Evolutionary conservation across 179 eudicot genomes (phyloP), one percentile per base, ranked within the genome.

Genomic region (Kewa caespitosa): DNA sequence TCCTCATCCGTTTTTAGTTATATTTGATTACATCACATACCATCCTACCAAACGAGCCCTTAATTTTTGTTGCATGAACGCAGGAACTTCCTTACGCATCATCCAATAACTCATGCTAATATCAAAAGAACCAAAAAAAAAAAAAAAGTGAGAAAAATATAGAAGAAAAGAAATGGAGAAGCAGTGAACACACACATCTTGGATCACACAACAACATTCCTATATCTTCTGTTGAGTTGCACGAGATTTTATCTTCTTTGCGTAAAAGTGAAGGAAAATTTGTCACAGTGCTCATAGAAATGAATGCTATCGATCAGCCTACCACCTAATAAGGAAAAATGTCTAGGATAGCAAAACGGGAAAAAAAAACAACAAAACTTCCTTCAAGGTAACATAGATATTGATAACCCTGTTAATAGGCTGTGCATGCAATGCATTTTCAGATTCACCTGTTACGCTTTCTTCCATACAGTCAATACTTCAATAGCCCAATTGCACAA

Each of bases 171-270:
- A 25, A 23, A 55, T 9, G 30, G 34, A 28, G 38, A 28, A 38
- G 64, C 54, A 67, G 39, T 68, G 78, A 33, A 63, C 57, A 46
- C 34, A 63, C 57, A 46, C 34, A 75, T 81, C 65, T 82, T 82
- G 84, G 84, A 82, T 82, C 79, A 34, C 81, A 55, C 84, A 70
- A 38, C 67, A 78, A 70, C 79, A 82, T 78, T 74, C 73, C 38
- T 17, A 7, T 41, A 37, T 12, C 20, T 59, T 55, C n/a, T 68
- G 17, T 39, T 62, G 73, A 17, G 66, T 66, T 42, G 34, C 39
- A 59, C 36, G 52, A 74, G 22, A 13, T 67, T 41, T 32, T 46
- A 37, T 13, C 37, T 27, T 8, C 84, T 81, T 81, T 78, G 54
- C 84, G 84, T 78, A 41, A 78, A 81, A 39, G 55, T 74, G 42